Conservation (phyloP, 768 basidiomycete species). For the Boletellus sp. region DNA sequence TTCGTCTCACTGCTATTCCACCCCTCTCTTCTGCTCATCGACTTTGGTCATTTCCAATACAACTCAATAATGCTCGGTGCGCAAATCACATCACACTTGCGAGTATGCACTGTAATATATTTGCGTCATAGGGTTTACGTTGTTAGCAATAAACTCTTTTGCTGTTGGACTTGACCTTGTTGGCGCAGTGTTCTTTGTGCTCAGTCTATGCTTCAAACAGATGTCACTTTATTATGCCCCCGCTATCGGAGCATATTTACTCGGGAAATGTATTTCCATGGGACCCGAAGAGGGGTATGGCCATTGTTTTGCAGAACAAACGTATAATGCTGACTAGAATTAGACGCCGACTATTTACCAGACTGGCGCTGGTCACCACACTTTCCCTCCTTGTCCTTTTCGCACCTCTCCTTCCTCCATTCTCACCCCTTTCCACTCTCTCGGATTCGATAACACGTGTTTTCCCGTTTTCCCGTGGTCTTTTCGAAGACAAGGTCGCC, state of each 20-base stretch:
- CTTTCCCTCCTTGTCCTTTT: conserved; percentile 68
- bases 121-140: conserved; percentile 53
- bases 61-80: conserved; percentile 90
- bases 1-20: conserved; percentile 73
- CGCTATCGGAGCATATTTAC: conserved; percentile 83
- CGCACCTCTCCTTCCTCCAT: conserved; percentile 73
- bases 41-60: conserved; percentile 95
- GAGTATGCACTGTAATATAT: background rate
- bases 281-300: conserved; percentile 68
- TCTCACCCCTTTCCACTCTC: conserved; percentile 48
- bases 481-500: conserved; percentile 95
- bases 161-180: conserved; percentile 63
- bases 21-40: conserved; percentile 79
- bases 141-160: conserved; percentile 69
- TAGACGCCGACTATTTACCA: conserved; percentile 55
- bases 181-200: conserved; percentile 76
- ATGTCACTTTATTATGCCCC: conserved; percentile 96
- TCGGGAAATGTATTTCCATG: conserved; percentile 85
- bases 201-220: conserved; percentile 91
- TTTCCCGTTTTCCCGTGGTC: conserved; percentile 87
- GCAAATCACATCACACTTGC: conserved; percentile 13
- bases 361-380: conserved; percentile 59
- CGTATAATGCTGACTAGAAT: conserved; percentile 1
- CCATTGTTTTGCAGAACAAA: background rate
- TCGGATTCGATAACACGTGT: conserved; percentile 73